phyloP scores from a whole-genome alignment of 2,329 filamentous ascomycete species.

The Aspergillus thermomutatus region DNA sequence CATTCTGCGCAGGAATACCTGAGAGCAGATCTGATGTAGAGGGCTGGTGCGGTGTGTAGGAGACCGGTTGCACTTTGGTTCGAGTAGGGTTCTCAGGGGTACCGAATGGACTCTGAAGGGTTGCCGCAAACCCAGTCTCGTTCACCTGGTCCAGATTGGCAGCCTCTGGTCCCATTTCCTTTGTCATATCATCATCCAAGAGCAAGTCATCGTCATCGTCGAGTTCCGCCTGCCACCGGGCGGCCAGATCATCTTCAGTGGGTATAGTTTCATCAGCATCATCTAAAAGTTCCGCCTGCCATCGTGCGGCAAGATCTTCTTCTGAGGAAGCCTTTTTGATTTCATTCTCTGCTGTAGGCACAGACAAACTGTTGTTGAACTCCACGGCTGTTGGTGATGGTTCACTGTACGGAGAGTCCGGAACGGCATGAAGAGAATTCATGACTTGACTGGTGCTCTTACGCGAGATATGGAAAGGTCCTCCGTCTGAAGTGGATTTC shows the following conservation, averaged over 20 bases:
- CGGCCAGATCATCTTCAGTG: conserved; percentile 66
- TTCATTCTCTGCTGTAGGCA: conserved; percentile 16
- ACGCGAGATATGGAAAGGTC: conserved; percentile 49
- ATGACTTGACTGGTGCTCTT: conserved; percentile 70
- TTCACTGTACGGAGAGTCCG: conserved; percentile 27
- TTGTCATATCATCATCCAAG: conserved; percentile 55
- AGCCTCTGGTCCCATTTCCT: conserved; percentile 17
- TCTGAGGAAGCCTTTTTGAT: conserved; percentile 29
- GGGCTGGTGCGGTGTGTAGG: conserved; percentile 51
- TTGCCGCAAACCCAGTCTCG: conserved; percentile 16
- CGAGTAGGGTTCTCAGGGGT: conserved; percentile 20
- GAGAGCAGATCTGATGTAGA: conserved; percentile 48
- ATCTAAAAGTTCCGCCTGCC: conserved; percentile 68
- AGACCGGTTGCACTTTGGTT: conserved; percentile 30
- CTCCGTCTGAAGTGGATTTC: conserved; percentile 12
- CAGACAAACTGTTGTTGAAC: conserved; percentile 22
- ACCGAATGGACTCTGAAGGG: conserved; percentile 26
- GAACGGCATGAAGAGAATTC: conserved; percentile 43
- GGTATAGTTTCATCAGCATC: conserved; percentile 47
- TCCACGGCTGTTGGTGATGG: conserved; percentile 27
- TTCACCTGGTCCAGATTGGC: conserved; percentile 12
- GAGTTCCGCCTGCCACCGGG: conserved; percentile 54
- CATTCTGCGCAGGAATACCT: conserved; percentile 25
- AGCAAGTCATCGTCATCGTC: conserved; percentile 74
- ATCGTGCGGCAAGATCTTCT: conserved; percentile 73